phyloP scores from a whole-genome alignment of 192 early-diverging fungal species.

The Globomyces pollinis-pini region DNA sequence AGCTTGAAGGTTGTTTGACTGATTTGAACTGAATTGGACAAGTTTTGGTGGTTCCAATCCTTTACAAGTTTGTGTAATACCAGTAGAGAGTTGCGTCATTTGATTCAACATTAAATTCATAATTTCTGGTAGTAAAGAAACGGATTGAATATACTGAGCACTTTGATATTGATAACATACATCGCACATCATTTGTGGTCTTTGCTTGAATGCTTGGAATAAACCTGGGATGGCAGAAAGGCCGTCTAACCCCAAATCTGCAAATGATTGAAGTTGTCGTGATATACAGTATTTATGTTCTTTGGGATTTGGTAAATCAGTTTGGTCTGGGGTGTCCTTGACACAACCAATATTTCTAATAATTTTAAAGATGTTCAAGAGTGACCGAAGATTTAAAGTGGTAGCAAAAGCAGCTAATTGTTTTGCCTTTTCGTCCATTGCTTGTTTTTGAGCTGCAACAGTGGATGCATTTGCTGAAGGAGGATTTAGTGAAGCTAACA shows the following conservation, averaged over 20 bases:
- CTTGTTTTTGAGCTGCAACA: background rate
- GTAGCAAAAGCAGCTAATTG: constrained; percentile 2
- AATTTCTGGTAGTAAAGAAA: too few relatives aligned
- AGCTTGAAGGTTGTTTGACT: too few relatives aligned
- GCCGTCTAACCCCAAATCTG: background rate
- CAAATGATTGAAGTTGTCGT: background rate
- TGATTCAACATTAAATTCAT: too few relatives aligned
- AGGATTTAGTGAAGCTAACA: background rate
- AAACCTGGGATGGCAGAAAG: too few relatives aligned
- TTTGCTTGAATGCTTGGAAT: too few relatives aligned
- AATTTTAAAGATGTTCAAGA: background rate
- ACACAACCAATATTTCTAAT: constrained; percentile 7
- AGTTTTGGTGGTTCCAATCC: too few relatives aligned
- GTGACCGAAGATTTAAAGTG: background rate
- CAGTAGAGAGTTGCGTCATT: too few relatives aligned
- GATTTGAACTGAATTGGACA: too few relatives aligned
- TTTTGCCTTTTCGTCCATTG: background rate
- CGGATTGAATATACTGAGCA: too few relatives aligned
- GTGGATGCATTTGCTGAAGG: background rate
- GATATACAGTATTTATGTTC: constrained; percentile 8
- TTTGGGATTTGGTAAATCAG: background rate
- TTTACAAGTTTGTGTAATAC: too few relatives aligned
- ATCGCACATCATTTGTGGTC: too few relatives aligned
- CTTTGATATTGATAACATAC: too few relatives aligned
- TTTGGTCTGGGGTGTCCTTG: background rate